phyloP scores from a whole-genome alignment of 2,329 filamentous ascomycete genomes.

The Curvularia spicifera region DNA sequence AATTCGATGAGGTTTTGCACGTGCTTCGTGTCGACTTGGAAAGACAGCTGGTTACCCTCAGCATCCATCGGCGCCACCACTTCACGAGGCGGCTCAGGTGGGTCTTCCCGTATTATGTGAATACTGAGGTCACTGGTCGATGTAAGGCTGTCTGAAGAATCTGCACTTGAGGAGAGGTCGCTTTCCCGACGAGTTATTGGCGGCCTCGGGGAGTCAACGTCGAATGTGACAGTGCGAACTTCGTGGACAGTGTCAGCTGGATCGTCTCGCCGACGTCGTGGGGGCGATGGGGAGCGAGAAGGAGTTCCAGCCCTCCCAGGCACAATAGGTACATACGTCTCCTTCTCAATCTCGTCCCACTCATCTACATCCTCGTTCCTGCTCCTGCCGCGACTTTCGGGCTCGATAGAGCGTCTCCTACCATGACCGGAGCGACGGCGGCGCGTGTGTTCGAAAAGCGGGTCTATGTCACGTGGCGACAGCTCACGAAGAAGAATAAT shows the following conservation, averaged over 20 bases:
- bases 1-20: not conserved
- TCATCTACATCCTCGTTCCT: too few species aligned
- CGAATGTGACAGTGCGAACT: not conserved
- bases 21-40: slow-evolving; percentile 23
- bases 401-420: too few species aligned
- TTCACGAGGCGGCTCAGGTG: not conserved
- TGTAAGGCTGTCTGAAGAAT: not conserved
- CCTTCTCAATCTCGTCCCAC: too few species aligned
- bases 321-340: too few species aligned
- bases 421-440: too few species aligned
- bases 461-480: too few species aligned
- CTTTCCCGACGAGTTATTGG: not conserved
- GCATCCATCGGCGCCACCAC: slow-evolving; percentile 23
- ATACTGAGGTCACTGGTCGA: not conserved
- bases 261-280: not conserved
- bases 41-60: slow-evolving; percentile 36
- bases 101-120: not conserved
- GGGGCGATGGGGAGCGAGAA: not conserved
- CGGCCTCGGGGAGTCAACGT: not conserved
- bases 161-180: not conserved
- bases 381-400: too few species aligned
- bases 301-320: not conserved
- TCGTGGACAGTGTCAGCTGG: not conserved
- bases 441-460: too few species aligned
- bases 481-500: too few species aligned